These are phyloP conservation scores for Aethionema arabicum DNA, from an alignment of 345 rosid genomes.

Conservation along the genomic window DNA sequence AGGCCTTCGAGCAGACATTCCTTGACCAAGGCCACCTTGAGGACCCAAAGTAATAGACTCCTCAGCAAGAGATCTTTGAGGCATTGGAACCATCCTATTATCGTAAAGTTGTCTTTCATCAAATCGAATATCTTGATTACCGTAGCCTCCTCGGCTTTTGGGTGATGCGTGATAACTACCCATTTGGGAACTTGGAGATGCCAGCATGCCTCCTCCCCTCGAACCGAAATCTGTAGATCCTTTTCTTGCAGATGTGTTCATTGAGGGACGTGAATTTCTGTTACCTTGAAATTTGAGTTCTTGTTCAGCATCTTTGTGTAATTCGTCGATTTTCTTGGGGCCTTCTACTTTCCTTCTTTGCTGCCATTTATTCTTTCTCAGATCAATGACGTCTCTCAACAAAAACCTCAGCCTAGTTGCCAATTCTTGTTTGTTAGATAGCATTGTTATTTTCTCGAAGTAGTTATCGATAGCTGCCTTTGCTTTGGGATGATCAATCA, in stretches of 20 bases:
- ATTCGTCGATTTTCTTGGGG: slow-evolving; percentile 96
- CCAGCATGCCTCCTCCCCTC: slow-evolving; percentile 57
- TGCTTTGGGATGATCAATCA: slow-evolving; percentile 74
- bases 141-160: slow-evolving; percentile 68
- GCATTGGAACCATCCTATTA: slow-evolving; percentile 67
- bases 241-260: slow-evolving; percentile 62
- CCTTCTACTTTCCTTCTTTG: slow-evolving; percentile 98
- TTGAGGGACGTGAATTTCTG: slow-evolving; percentile 68
- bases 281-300: slow-evolving; percentile 77
- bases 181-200: slow-evolving; percentile 67
- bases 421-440: slow-evolving; percentile 69
- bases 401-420: slow-evolving; percentile 90
- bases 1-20: slow-evolving; percentile 77
- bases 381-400: slow-evolving; percentile 86
- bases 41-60: slow-evolving; percentile 89
- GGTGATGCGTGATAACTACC: slow-evolving; percentile 70
- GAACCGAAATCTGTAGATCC: slow-evolving; percentile 68
- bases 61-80: slow-evolving; percentile 66
- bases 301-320: slow-evolving; percentile 97
- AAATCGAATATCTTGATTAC: slow-evolving; percentile 65
- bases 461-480: slow-evolving; percentile 71
- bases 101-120: slow-evolving; percentile 77
- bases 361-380: slow-evolving; percentile 94
- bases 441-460: slow-evolving; percentile 65
- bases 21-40: slow-evolving; percentile 96